These are phyloP conservation scores for Trichophyton verrucosum DNA, from an alignment of 2,329 filamentous ascomycete species.

Conservation along the genomic window DNA sequence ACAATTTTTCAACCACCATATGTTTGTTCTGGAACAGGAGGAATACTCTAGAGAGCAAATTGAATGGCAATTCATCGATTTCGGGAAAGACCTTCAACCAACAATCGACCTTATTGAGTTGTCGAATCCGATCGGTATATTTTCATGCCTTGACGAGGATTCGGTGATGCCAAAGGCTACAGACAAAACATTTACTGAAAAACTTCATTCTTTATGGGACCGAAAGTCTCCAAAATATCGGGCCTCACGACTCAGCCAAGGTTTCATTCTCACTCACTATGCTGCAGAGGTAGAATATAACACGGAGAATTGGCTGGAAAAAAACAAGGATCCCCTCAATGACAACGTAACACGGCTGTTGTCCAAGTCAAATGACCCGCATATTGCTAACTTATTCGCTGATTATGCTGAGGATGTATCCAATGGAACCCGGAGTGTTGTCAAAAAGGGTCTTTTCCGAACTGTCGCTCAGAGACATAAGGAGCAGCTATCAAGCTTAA, in stretches of 20 bases:
- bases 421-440: conserved; percentile 58
- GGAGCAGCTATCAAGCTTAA: conserved; percentile 91
- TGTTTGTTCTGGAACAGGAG: conserved; percentile 98
- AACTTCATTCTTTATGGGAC: conserved; percentile 93
- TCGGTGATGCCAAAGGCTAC: conserved; percentile 98
- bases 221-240: conserved; percentile 91
- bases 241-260: conserved; percentile 72
- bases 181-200: conserved; percentile 93
- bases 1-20: conserved; percentile 99
- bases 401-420: conserved; percentile 77
- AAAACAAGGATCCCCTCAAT: conserved; percentile 97
- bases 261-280: conserved; percentile 93
- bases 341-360: conserved; percentile 90
- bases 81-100: conserved; percentile 89
- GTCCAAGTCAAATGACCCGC: conserved; percentile 66
- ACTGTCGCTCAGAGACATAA: conserved; percentile 96
- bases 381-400: conserved; percentile 71
- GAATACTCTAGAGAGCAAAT: conserved; percentile 96
- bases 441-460: conserved; percentile 94
- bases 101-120: conserved; percentile 96
- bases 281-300: conserved; percentile 96
- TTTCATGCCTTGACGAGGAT: conserved; percentile 95
- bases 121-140: conserved; percentile 94
- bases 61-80: conserved; percentile 99
- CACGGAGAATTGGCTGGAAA: conserved; percentile 89